A percentile compares a stretch with the other conserved stretches of the same genome.
phyloP scores from a whole-genome alignment of 1,284 basidiomycete species.

The Bjerkandera adusta region DNA sequence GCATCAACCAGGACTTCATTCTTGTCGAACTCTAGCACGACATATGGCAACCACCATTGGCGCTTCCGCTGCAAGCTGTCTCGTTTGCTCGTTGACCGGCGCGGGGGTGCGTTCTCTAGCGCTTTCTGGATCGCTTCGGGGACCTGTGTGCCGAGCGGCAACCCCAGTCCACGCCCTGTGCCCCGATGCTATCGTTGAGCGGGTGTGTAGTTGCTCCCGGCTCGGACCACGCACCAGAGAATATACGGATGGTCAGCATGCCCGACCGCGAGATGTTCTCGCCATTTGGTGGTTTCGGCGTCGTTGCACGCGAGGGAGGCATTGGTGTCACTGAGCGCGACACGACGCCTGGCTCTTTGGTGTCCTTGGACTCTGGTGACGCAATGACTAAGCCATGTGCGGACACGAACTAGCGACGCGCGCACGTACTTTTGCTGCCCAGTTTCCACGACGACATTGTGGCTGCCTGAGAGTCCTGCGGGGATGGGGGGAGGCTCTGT shows the following conservation, averaged over 20 bases:
- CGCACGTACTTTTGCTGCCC: constrained; percentile 20
- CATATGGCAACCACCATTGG: constrained; percentile 96
- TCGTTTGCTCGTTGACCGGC: constrained; percentile 65
- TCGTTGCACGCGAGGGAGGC: constrained; percentile 67
- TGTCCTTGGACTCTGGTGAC: constrained; percentile 58
- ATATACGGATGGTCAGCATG: constrained; percentile 84
- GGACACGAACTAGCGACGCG: background rate
- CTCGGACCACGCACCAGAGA: constrained; percentile 58
- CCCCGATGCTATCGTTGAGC: background rate
- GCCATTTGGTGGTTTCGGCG: constrained; percentile 59
- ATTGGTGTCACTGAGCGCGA: constrained; percentile 76
- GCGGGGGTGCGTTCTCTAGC: constrained; percentile 54
- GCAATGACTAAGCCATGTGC: background rate
- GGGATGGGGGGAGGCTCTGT: no score
- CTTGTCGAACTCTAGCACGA: constrained; percentile 99
- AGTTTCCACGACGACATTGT: constrained; percentile 16
- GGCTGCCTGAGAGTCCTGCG: no score
- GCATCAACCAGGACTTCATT: constrained; percentile 98
- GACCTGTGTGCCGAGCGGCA: constrained; percentile 72
- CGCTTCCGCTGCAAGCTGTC: constrained; percentile 89
- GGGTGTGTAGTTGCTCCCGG: constrained; percentile 1
- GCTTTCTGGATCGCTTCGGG: constrained; percentile 89
- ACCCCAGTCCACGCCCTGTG: constrained; percentile 69
- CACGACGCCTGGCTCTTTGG: constrained; percentile 60
- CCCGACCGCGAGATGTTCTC: constrained; percentile 66